A percentile compares a stretch with the other conserved stretches of the same genome.
These are phyloP conservation scores for Poteriospumella lacustris DNA, from an alignment of 108 stramenopile species.

Conservation along the genomic window DNA sequence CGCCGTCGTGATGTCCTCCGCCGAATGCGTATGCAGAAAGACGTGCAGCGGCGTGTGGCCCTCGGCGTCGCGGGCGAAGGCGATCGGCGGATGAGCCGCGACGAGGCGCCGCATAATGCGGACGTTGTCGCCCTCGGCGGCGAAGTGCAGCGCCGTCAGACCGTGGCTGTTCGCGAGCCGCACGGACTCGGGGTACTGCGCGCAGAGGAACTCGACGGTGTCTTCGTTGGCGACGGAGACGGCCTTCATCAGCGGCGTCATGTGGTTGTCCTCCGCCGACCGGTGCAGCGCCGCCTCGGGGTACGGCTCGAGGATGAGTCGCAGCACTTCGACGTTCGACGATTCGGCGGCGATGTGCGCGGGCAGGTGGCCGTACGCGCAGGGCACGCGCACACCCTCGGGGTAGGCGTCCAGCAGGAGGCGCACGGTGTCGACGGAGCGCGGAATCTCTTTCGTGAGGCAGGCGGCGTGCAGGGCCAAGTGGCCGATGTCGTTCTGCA, in stretches of 20 bases:
- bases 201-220: neutral
- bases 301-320: neutral
- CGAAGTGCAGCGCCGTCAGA: neutral
- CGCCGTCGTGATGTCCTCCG: neutral
- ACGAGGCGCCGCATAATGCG: neutral
- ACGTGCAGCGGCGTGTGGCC: neutral
- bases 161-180: neutral
- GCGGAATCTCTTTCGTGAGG: neutral
- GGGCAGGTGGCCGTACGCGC: neutral
- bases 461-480: neutral
- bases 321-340: neutral
- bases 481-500: neutral
- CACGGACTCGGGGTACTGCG: neutral
- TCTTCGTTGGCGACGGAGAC: neutral
- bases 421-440: neutral
- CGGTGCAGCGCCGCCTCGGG: neutral
- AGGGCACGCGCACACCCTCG: neutral
- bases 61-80: neutral
- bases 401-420: neutral
- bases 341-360: constrained; percentile 1
- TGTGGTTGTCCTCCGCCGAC: neutral
- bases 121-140: neutral
- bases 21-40: neutral
- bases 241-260: neutral
- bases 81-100: neutral